These are phyloP conservation scores for Polyporus tsugae DNA, from an alignment of 1,284 basidiomycete species.

Conservation along the genomic window DNA sequence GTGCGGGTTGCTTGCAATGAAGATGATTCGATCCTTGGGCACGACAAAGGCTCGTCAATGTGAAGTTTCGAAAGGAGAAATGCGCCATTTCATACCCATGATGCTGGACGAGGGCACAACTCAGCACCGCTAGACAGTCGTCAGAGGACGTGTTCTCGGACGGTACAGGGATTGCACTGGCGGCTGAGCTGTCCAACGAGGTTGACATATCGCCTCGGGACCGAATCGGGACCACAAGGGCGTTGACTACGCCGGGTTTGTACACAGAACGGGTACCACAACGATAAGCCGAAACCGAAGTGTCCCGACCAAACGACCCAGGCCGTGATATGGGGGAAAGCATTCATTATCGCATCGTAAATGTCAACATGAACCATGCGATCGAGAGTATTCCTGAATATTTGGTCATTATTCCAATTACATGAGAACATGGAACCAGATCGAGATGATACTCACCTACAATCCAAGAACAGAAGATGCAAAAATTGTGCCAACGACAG, in stretches of 20 bases:
- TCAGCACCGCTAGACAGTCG: neutral
- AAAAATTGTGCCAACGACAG: neutral
- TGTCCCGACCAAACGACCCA: too few relatives aligned
- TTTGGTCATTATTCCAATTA: neutral
- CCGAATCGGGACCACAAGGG: neutral
- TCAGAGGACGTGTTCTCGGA: neutral
- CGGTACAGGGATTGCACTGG: neutral
- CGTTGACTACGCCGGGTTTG: neutral
- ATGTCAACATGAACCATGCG: neutral
- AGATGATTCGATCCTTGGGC: neutral
- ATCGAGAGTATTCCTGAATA: neutral
- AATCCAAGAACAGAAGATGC: neutral
- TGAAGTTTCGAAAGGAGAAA: neutral
- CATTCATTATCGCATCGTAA: neutral
- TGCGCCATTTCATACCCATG: neutral
- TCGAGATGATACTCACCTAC: neutral
- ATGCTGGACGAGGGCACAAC: neutral
- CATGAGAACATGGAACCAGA: neutral
- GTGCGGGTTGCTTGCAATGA: neutral
- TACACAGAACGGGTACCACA: too few relatives aligned
- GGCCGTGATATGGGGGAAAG: neutral
- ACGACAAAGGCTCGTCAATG: neutral
- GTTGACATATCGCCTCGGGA: neutral
- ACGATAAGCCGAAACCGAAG: too few relatives aligned
- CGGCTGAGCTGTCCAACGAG: neutral